Evolutionary conservation across 2,329 filamentous ascomycete species (phyloP).

Genomic region (Phialophora expanda): DNA sequence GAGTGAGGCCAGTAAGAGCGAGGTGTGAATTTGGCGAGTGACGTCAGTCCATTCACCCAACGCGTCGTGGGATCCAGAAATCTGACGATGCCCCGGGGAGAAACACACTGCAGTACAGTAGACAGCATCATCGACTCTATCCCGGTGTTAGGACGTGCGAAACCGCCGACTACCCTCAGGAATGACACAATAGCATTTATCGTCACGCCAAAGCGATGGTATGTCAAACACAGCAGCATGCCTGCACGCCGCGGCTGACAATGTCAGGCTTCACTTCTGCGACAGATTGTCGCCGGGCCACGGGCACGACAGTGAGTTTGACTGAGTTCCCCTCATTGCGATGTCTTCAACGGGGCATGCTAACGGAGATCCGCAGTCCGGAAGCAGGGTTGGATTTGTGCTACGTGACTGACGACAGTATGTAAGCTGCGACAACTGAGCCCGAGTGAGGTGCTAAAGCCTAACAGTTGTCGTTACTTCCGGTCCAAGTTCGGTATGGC

Average conservation of each 20-base stretch:
- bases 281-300: slow-evolving; percentile 89
- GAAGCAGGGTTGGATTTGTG: slow-evolving; percentile 92
- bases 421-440: slow-evolving; percentile 13
- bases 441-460: slow-evolving; percentile 15
- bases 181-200: background rate
- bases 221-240: background rate
- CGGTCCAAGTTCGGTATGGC: slow-evolving; percentile 86
- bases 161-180: background rate
- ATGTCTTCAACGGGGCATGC: background rate
- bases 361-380: slow-evolving; percentile 47
- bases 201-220: background rate
- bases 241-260: slow-evolving; percentile 2
- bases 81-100: background rate
- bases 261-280: slow-evolving; percentile 72
- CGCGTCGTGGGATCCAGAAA: background rate
- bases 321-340: background rate
- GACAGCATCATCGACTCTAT: background rate
- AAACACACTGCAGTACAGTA: background rate
- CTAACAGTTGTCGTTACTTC: slow-evolving; percentile 70
- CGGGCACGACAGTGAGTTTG: slow-evolving; percentile 68
- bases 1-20: background rate
- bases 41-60: background rate
- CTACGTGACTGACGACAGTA: slow-evolving; percentile 83
- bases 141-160: background rate
- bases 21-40: background rate